phyloP scores from a whole-genome alignment of 139 green algal genomes.

The Ulvella scutata region DNA sequence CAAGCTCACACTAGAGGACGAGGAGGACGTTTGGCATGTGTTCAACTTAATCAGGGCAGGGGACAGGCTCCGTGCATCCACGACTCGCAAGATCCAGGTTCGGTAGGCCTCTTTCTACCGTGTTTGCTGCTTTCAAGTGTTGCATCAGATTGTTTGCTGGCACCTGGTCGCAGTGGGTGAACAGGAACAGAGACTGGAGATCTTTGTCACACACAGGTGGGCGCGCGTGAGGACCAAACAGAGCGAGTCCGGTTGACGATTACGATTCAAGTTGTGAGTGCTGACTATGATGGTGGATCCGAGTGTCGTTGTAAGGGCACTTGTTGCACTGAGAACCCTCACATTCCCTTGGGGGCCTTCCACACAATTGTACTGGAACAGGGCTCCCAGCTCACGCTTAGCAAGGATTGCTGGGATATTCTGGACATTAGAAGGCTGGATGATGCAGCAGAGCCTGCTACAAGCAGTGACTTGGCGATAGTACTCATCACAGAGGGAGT shows the following conservation, averaged over 20 bases:
- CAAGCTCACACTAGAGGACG: constrained; percentile 69
- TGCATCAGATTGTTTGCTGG: too few species aligned
- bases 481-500: constrained; percentile 87
- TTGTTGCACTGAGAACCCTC: constrained; percentile 62
- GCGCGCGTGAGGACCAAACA: background rate
- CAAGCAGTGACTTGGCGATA: constrained; percentile 72
- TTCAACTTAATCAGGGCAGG: constrained; percentile 72
- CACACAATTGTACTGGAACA: constrained; percentile 87
- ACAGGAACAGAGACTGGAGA: background rate
- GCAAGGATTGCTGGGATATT: constrained; percentile 63
- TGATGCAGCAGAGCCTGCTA: background rate
- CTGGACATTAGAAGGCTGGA: constrained; percentile 48
- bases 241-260: background rate
- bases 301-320: constrained; percentile 23
- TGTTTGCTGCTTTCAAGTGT: too few species aligned
- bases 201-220: background rate
- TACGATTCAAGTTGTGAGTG: constrained; percentile 6
- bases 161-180: constrained; percentile 62
- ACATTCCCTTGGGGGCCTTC: constrained; percentile 84
- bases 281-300: constrained; percentile 24
- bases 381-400: constrained; percentile 59
- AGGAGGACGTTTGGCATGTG: constrained; percentile 87
- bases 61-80: constrained; percentile 56
- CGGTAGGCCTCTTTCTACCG: too few species aligned
- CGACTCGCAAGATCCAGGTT: constrained; percentile 43